phyloP scores from a whole-genome alignment of 371 early-diverging fungal species.

The Entomophthora muscae region DNA sequence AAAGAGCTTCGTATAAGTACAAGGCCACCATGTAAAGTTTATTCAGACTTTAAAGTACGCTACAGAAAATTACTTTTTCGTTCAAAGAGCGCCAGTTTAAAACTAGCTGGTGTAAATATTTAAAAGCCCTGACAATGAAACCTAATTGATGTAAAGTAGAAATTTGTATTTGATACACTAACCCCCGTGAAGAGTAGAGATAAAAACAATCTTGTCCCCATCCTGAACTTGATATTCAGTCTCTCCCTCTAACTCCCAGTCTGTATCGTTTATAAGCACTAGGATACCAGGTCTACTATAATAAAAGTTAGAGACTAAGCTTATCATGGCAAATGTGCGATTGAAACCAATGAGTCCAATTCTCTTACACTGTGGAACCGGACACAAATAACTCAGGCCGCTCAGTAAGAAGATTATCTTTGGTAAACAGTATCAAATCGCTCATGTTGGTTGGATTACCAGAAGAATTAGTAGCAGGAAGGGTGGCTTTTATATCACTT shows the following conservation, averaged over 20 bases:
- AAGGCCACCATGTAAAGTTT: too few species aligned
- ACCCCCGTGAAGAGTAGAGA: slow-evolving; percentile 92
- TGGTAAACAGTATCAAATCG: slow-evolving; percentile 54
- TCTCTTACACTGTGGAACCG: slow-evolving; percentile 60
- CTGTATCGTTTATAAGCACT: slow-evolving; percentile 83
- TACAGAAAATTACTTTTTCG: too few species aligned
- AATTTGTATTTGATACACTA: slow-evolving; percentile 15
- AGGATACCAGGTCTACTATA: slow-evolving; percentile 83
- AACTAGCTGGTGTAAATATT: too few species aligned
- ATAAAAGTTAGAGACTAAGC: too few species aligned
- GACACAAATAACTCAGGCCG: slow-evolving; percentile 72
- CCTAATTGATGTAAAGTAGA: too few species aligned
- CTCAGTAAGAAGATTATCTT: slow-evolving; percentile 50
- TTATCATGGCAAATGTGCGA: too few species aligned
- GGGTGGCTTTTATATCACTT: slow-evolving; percentile 27
- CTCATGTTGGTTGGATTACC: slow-evolving; percentile 31
- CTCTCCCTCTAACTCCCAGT: slow-evolving; percentile 93
- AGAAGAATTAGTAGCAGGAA: slow-evolving; percentile 23
- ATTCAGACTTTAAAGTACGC: too few species aligned
- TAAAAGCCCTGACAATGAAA: too few species aligned
- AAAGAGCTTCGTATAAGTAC: too few species aligned
- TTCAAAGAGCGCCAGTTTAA: too few species aligned
- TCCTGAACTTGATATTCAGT: slow-evolving; percentile 57
- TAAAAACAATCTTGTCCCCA: slow-evolving; percentile 74
- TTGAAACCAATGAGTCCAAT: too few species aligned